These are phyloP conservation scores for Teunomyces lycoperdinae DNA, from an alignment of 805 yeast species.

Conservation along the genomic window DNA sequence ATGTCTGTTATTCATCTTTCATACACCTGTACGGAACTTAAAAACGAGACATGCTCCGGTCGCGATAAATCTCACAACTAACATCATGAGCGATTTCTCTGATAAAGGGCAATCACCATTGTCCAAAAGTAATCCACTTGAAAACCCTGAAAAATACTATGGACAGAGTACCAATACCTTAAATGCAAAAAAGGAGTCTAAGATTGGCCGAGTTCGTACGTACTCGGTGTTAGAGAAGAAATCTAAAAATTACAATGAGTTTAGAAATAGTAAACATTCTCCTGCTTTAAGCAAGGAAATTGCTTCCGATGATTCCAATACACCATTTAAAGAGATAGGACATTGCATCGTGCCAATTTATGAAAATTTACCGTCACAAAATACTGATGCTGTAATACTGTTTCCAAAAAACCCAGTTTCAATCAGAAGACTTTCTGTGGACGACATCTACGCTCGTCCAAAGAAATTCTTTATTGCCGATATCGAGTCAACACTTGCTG, in stretches of 20 bases:
- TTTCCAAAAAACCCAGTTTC: background rate
- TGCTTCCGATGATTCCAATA: no score
- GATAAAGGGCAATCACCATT: background rate
- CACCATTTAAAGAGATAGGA: conserved; percentile 7
- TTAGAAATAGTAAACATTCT: background rate
- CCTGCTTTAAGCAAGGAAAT: no score
- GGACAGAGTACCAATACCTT: conserved; percentile 61
- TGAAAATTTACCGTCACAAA: background rate
- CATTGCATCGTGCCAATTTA: conserved; percentile 33
- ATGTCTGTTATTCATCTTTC: no score
- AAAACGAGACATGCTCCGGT: background rate
- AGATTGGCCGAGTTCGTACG: conserved; percentile 55
- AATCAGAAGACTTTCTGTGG: conserved; percentile 31
- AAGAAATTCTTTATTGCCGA: conserved; percentile 68
- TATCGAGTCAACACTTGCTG: conserved; percentile 68
- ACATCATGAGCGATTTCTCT: background rate
- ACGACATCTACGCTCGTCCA: conserved; percentile 26
- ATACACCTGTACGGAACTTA: no score
- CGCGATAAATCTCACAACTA: background rate
- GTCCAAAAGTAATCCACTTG: conserved; percentile 64
- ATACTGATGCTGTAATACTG: no score
- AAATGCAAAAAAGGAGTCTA: conserved; percentile 36
- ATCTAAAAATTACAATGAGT: conserved; percentile 5
- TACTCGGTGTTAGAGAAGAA: conserved; percentile 41
- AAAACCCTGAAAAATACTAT: conserved; percentile 67